Conservation (phyloP, 148 eudicot species). For the Polygonum maritimum region DNA sequence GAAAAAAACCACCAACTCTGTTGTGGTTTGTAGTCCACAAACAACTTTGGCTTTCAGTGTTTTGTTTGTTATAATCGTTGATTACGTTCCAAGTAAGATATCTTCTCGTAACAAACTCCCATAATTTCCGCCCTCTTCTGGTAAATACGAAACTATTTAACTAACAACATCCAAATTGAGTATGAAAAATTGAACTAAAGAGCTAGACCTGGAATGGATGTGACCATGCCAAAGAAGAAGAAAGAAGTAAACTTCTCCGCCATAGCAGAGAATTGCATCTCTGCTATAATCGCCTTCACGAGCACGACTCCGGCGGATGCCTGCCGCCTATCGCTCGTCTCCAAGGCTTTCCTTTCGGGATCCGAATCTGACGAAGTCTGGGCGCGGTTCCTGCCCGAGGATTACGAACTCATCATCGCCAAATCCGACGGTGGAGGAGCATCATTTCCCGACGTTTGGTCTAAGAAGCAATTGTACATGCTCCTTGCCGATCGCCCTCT, state of each 20-base stretch:
- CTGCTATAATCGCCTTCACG: slow-evolving; percentile 27
- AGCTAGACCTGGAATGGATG: not conserved
- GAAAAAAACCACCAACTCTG: too few relatives aligned
- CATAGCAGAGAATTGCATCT: slow-evolving; percentile 39
- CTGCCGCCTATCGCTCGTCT: slow-evolving; percentile 25
- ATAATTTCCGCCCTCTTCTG: too few relatives aligned
- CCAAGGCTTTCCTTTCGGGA: slow-evolving; percentile 29
- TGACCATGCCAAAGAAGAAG: not conserved
- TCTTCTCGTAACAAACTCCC: too few relatives aligned
- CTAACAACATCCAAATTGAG: not conserved
- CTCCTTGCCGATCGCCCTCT: slow-evolving; percentile 35
- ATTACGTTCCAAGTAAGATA: too few relatives aligned
- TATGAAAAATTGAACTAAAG: not conserved
- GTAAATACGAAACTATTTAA: too few relatives aligned
- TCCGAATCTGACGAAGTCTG: slow-evolving; percentile 43
- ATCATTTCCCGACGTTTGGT: slow-evolving; percentile 4
- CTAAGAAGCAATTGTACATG: slow-evolving; percentile 38
- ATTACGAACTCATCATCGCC: slow-evolving; percentile 29
- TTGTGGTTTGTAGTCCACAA: too few relatives aligned
- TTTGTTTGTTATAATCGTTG: too few relatives aligned
- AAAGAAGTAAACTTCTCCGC: not conserved
- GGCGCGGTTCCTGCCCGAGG: slow-evolving; percentile 38
- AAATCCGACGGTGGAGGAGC: slow-evolving; percentile 17
- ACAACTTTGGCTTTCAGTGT: too few relatives aligned
- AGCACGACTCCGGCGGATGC: slow-evolving; percentile 36